Base-by-base conservation (phyloP, 768 basidiomycete species). In the Pleurotus pulmonarius region DNA sequence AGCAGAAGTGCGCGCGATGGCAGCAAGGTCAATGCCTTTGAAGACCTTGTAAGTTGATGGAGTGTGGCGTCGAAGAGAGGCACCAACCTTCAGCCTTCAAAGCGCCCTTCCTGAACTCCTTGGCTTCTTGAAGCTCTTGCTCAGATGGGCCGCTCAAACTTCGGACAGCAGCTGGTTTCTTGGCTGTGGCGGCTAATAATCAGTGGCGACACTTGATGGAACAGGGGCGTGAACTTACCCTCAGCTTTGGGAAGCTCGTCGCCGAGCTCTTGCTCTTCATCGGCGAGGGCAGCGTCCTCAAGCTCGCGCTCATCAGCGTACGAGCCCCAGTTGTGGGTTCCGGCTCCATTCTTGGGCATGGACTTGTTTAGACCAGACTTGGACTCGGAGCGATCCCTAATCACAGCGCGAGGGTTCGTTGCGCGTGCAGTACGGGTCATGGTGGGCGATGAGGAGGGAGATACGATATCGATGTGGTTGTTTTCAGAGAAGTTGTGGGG, bases 361-460 rank as follows among this genome's bases (percentile, higher is more conserved):
- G 79, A 81, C 64, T 80, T 80, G 78, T 87, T 83, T 57, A 87
- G 77, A 53, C 92, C 92, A 40, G 85, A 82, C 73, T 86, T 88
- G 66, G 86, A 83, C 74, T 86, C 82, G 13, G 88, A 89, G 65
- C 90, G 87, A 73, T 93, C 90, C 74, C 82, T 86, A 59, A 80
- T 59, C 64, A 90, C 71, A 46, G 90, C 91, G 58, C 85, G 83
- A 49, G 87, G 88, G 67, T 80, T 86, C 44, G 80, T 66, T 56
- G 90, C 77, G 63, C 90, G 88, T 61, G 79, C 85, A 52, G 90
- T 92, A 65, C 90, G 88, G 58, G 90, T 92, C 90, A 92, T 92
- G 67, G 44, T 37, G 16, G 38, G 24, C 38, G 49, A 45, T 16
- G 55, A 18, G 49, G 9, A 18, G 45, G n/a, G 46, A 20, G 49